Conservation (phyloP, 257 asterid genomes). For the Solanum stenotomum region DNA sequence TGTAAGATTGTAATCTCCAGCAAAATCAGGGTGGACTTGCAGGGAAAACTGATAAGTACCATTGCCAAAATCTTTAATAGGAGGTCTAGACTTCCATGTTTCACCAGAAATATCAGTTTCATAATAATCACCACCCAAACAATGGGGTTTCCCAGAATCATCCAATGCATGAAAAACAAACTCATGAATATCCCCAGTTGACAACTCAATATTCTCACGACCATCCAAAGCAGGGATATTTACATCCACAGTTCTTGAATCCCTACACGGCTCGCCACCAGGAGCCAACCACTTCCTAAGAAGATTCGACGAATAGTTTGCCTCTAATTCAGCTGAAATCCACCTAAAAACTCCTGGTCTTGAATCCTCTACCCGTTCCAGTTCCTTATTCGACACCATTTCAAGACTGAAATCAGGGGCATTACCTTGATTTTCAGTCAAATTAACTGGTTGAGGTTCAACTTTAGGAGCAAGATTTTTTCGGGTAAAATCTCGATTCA, state of each 20-base stretch:
- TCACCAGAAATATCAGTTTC: slow-evolving; percentile 81
- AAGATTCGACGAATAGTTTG: slow-evolving; percentile 51
- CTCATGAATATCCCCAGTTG: slow-evolving; percentile 60
- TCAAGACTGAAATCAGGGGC: slow-evolving; percentile 9
- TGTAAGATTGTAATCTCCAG: slow-evolving; percentile 73
- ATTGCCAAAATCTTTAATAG: slow-evolving; percentile 59
- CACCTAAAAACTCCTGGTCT: slow-evolving; percentile 16
- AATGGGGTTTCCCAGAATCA: slow-evolving; percentile 54
- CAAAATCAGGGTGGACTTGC: slow-evolving; percentile 78
- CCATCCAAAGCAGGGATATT: slow-evolving; percentile 44
- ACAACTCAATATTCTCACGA: slow-evolving; percentile 23
- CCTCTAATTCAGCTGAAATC: slow-evolving; percentile 56
- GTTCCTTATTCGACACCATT: background rate
- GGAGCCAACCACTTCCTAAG: slow-evolving; percentile 59
- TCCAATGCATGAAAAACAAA: slow-evolving; percentile 76
- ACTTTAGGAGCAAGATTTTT: slow-evolving; percentile 6
- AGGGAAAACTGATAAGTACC: slow-evolving; percentile 68
- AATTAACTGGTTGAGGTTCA: slow-evolving; percentile 8
- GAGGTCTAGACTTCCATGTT: slow-evolving; percentile 84
- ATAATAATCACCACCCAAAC: slow-evolving; percentile 83
- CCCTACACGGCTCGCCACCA: slow-evolving; percentile 64
- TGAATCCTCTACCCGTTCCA: background rate
- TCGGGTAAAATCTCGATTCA: slow-evolving; percentile 16
- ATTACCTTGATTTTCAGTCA: background rate
- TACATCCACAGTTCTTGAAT: slow-evolving; percentile 54